Evolutionary conservation across 176 grass and related monocot species (phyloP).

Genomic region (Tillandsia fasciculata): DNA sequence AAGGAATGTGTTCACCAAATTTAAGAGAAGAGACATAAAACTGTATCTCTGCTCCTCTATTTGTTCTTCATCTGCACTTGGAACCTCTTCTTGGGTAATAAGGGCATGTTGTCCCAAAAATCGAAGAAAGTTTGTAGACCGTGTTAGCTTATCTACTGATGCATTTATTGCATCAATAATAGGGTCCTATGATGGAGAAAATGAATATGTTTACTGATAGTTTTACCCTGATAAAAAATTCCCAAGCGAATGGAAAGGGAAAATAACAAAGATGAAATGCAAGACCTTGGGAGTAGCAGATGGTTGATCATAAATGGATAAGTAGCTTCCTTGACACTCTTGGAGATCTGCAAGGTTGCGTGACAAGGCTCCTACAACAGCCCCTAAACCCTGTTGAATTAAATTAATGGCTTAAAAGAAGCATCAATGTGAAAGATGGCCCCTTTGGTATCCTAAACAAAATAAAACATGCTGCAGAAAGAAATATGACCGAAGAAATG

Average conservation of each 20-base stretch:
- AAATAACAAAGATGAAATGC: conserved; percentile 12
- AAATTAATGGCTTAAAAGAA: conserved; percentile 24
- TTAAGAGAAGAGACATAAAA: conserved; percentile 75
- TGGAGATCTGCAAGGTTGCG: conserved; percentile 83
- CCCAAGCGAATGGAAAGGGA: neutral
- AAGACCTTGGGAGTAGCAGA: conserved; percentile 55
- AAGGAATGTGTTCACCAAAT: conserved; percentile 85
- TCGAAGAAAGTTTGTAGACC: conserved; percentile 72
- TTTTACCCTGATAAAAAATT: neutral
- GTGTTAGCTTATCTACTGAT: conserved; percentile 57
- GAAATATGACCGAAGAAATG: conserved; percentile 10
- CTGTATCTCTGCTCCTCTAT: conserved; percentile 75
- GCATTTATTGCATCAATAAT: conserved; percentile 74
- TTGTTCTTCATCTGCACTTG: conserved; percentile 60
- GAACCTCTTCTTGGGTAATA: conserved; percentile 65
- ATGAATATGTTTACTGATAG: conserved; percentile 1
- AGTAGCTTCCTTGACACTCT: conserved; percentile 66
- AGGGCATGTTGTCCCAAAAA: conserved; percentile 88
- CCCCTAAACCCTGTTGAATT: conserved; percentile 56
- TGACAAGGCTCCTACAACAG: conserved; percentile 78
- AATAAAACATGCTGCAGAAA: conserved; percentile 1
- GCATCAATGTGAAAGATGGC: neutral
- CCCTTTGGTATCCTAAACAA: neutral
- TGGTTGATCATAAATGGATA: conserved; percentile 93
- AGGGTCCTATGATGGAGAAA: conserved; percentile 41